Percentiles rank a stretch among this genome's conserved stretches.
phyloP scores from a whole-genome alignment of 495 filamentous ascomycete genomes.

The Trichoderma virens region DNA sequence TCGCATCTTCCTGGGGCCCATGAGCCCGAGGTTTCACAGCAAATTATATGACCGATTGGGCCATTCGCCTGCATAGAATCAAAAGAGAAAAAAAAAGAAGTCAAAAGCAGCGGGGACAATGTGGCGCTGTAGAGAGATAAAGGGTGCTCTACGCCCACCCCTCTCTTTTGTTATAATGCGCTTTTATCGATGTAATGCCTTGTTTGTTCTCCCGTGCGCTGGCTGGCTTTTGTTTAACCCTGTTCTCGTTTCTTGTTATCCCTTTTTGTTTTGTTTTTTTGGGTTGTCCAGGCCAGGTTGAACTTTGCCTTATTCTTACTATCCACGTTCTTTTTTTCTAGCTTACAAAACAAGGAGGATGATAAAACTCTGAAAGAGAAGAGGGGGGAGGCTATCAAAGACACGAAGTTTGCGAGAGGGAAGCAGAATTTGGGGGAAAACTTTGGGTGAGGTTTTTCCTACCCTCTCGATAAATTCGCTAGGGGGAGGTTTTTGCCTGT shows the following conservation, averaged over 20 bases:
- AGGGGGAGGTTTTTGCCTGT: neutral
- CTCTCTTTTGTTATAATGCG: neutral
- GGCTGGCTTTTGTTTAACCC: neutral
- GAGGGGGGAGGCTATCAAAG: no score
- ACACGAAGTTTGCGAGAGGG: no score
- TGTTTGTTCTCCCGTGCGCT: neutral
- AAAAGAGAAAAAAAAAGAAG: neutral
- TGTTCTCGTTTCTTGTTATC: neutral
- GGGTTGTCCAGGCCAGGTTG: neutral
- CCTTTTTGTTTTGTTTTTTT: neutral
- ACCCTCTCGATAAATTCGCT: no score
- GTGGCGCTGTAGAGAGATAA: neutral
- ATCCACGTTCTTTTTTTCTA: neutral
- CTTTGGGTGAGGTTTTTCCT: no score
- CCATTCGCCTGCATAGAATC: neutral
- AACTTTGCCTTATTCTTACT: neutral
- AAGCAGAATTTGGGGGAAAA: no score
- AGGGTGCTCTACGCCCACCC: neutral
- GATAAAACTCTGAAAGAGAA: no score
- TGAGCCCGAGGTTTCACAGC: conserved; percentile 1
- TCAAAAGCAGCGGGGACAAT: neutral
- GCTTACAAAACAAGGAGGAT: neutral
- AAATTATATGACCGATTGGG: neutral
- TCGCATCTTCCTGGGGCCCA: neutral
- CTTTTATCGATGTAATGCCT: neutral